Evolutionary conservation across 257 asterid genomes (phyloP), one percentile per base, ranked within the genome.

Genomic region (Plectranthus barbatus): DNA sequence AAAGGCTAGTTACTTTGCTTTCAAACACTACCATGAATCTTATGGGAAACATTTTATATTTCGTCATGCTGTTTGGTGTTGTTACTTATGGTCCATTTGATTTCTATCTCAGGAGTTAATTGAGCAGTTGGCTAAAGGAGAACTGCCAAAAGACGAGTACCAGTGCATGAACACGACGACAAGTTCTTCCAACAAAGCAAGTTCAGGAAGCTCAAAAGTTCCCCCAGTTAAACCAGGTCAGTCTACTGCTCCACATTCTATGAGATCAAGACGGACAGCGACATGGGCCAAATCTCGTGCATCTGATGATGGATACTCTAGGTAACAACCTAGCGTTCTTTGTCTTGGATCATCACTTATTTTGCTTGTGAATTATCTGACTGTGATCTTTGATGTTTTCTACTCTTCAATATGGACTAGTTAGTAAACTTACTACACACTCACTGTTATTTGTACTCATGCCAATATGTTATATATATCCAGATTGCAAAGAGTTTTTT

Each of bases 241-340:
- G 62, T 54, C 90, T 50, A 50, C 72, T 69, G 80, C 76, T 64
- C 91, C 96, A 59, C 86, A 78, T 49, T 89, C 97, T 49, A 79
- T 83, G 86, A 84, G 96, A 77, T 93, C 99, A 50, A 85, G 94
- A 75, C 77, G 99, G 68, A 93, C 99, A 39, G 91, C 97, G 58
- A 78, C 86, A n/a, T 92, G 97, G 96, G 98, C 97, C 56, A 74
- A 74, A 13, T 73, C 96, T 56, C 94, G 83, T 40, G 24, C 80
- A 52, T 93, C 96, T 60, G 99, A 93, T 20, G 97, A 93, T 74
- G 98, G 95, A 67, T 80, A 74, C 75, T 79, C 97, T 56, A 93
- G 97, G 99, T 89, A 73, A 56, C 36, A 61, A 21, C 12, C 0
- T 20, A 53, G 17, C 48, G 48, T 12, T 33, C 53, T 52, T 9